Percentiles rank a stretch among this genome's conserved stretches.
Evolutionary conservation across 1,139 yeast species (phyloP).

Genomic region (Yamadazyma oceani): DNA sequence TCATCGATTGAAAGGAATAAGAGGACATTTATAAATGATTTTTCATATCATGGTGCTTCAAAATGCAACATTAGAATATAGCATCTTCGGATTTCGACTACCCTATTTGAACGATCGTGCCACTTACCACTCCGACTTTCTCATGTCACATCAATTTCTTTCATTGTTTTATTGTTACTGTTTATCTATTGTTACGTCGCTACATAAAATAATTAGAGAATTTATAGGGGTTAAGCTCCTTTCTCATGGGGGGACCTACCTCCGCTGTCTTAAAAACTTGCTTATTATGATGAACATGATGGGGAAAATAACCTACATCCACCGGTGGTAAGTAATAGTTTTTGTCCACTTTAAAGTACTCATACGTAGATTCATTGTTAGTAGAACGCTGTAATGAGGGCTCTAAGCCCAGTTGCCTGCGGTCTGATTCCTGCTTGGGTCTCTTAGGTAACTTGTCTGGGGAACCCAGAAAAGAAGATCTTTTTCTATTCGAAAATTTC

Average conservation of each 20-base stretch:
- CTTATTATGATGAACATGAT: slow-evolving; percentile 2
- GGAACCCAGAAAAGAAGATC: not conserved
- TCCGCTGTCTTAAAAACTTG: not conserved
- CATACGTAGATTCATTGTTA: not conserved
- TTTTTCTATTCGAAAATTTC: not conserved
- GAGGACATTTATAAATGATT: too few species aligned
- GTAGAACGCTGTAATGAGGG: too few species aligned
- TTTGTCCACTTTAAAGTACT: slow-evolving; percentile 1
- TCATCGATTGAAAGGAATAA: too few species aligned
- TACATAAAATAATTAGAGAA: slow-evolving; percentile 2
- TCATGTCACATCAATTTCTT: too few species aligned
- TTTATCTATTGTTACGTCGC: not conserved
- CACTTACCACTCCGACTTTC: too few species aligned
- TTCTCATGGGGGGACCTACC: not conserved
- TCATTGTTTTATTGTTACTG: too few species aligned
- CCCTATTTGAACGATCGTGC: too few species aligned
- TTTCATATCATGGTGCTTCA: too few species aligned
- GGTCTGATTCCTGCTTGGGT: too few species aligned
- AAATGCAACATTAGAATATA: too few species aligned
- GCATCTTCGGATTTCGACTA: too few species aligned
- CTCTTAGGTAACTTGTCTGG: not conserved
- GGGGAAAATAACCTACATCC: slow-evolving; percentile 1
- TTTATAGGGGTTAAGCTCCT: not conserved
- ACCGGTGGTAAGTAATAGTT: slow-evolving; percentile 1
- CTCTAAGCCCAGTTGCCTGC: too few species aligned